Evolutionary conservation across 1,284 basidiomycete genomes (phyloP), one percentile per base, ranked within the genome.

Genomic region (Leccinum solheimii): DNA sequence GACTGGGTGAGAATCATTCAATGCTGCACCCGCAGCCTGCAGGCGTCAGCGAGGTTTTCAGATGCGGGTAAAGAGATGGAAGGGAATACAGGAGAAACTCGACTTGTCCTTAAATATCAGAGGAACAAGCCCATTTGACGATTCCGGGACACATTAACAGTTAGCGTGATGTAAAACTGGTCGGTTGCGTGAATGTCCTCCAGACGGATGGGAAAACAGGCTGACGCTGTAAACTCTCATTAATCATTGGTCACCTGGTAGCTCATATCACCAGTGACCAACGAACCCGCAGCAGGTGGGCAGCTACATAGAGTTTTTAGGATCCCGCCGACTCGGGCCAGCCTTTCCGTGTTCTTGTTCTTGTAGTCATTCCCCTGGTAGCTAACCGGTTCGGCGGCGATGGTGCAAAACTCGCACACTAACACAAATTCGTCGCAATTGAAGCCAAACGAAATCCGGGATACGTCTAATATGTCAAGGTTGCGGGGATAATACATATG

Each of bases 161-260:
- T 57, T 54, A 51, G 56, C 10, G 72, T 73, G 75, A 73, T 75
- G 74, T 72, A 72, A 75, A 73, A 71, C 61, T 64, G 27, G 69
- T 72, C 68, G 74, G 71, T 55, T 76, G 72, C 50, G 66, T 49
- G 74, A 60, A 56, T n/a, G 55, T 50, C 55, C 58, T 63, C 14
- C 48, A 26, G 48, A 32, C 32, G n/a, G 60, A 63, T 76, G 74
- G 75, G 72, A 73, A 76, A 73, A 69, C 53, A 9, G 14, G 60
- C 45, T 52, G 48, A 56, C 34, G 23, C 57, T 67, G 55, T 59
- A 26, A 55, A 62, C 40, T 58, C 57, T 63, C 63, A 73, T 32
- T 32, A 32, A 32, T 32, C 32, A 32, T 73, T 68, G 69, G 36
- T 38, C 16, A 16, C 36, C 14, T 38, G 36, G 64, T 63, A 67